Percentiles rank a stretch among this genome's conserved stretches.
Conservation (phyloP, 257 asterid genomes). For the Paulownia fortunei region DNA sequence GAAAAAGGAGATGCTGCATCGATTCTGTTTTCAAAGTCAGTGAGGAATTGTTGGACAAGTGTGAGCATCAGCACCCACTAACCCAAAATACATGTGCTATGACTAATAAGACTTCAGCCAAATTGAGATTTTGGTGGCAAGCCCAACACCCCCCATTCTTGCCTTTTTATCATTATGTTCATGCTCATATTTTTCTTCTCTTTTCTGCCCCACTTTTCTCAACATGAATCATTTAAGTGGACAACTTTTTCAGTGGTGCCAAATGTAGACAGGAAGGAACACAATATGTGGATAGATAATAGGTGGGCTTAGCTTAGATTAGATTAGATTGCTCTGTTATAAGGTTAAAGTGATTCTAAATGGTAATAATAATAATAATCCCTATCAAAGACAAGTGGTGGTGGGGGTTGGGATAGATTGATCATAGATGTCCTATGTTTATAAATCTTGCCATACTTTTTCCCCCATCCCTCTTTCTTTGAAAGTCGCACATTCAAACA, state of each 20-base stretch:
- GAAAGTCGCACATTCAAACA: slow-evolving; percentile 28
- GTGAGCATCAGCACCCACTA: slow-evolving; percentile 48
- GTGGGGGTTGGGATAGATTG: slow-evolving; percentile 24
- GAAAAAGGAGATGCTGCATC: slow-evolving; percentile 29
- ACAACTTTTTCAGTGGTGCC: slow-evolving; percentile 28
- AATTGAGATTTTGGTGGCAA: slow-evolving; percentile 24
- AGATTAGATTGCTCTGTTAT: background rate
- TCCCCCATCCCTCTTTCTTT: slow-evolving; percentile 20
- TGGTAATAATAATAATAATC: slow-evolving; percentile 8
- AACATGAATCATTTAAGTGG: slow-evolving; percentile 22
- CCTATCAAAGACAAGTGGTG: slow-evolving; percentile 30
- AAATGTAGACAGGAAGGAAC: slow-evolving; percentile 33
- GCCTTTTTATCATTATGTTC: background rate
- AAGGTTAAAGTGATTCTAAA: slow-evolving; percentile 11
- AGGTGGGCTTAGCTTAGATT: slow-evolving; percentile 23
- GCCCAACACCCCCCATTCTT: slow-evolving; percentile 3
- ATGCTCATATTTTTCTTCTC: background rate
- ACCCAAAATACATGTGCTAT: slow-evolving; percentile 37
- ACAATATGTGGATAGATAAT: slow-evolving; percentile 28
- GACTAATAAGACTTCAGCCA: slow-evolving; percentile 14
- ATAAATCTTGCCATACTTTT: slow-evolving; percentile 26
- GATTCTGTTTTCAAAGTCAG: slow-evolving; percentile 11
- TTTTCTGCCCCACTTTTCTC: slow-evolving; percentile 17
- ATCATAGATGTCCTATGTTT: slow-evolving; percentile 32
- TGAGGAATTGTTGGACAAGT: slow-evolving; percentile 37